A percentile compares a stretch with the other conserved stretches of the same genome.
These are phyloP conservation scores for Sarocladiaceae sp. DNA, from an alignment of 2,329 filamentous ascomycete genomes.

Conservation along the genomic window DNA sequence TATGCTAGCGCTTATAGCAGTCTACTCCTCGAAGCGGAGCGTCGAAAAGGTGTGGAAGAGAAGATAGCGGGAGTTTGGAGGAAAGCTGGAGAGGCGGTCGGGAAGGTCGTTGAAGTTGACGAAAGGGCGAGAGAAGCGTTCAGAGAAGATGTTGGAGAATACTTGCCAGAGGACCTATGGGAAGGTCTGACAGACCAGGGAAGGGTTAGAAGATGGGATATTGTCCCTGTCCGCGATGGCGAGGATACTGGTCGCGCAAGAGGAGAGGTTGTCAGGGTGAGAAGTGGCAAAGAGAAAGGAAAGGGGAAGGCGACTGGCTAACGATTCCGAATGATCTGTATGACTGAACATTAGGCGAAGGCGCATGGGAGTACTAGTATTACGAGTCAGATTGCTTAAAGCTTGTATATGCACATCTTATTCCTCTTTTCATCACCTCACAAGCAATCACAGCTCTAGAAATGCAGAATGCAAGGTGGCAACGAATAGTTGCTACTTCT, in stretches of 20 bases:
- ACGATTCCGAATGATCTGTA: neutral
- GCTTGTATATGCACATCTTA: too few relatives aligned
- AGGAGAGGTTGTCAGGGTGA: constrained; percentile 7
- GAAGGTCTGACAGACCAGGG: constrained; percentile 56
- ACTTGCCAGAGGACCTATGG: constrained; percentile 85
- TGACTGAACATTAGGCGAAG: too few relatives aligned
- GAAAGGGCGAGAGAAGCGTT: constrained; percentile 71
- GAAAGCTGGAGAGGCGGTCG: constrained; percentile 73
- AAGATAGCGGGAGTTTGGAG: constrained; percentile 70
- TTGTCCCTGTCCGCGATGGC: constrained; percentile 36
- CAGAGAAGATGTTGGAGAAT: constrained; percentile 77
- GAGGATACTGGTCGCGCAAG: constrained; percentile 6
- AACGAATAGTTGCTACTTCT: too few relatives aligned
- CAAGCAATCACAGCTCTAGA: too few relatives aligned
- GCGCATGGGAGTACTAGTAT: too few relatives aligned
- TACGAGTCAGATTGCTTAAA: too few relatives aligned
- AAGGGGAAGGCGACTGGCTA: neutral
- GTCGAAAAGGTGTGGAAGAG: constrained; percentile 68
- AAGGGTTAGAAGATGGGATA: constrained; percentile 49
- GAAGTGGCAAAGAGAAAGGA: neutral
- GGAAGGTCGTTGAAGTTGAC: constrained; percentile 72
- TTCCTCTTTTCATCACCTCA: too few relatives aligned
- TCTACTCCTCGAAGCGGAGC: constrained; percentile 76
- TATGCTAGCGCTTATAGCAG: constrained; percentile 83
- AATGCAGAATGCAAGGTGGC: too few relatives aligned